Conservation (phyloP, 2,329 filamentous ascomycete genomes). For the Metarhizium robertsii region DNA sequence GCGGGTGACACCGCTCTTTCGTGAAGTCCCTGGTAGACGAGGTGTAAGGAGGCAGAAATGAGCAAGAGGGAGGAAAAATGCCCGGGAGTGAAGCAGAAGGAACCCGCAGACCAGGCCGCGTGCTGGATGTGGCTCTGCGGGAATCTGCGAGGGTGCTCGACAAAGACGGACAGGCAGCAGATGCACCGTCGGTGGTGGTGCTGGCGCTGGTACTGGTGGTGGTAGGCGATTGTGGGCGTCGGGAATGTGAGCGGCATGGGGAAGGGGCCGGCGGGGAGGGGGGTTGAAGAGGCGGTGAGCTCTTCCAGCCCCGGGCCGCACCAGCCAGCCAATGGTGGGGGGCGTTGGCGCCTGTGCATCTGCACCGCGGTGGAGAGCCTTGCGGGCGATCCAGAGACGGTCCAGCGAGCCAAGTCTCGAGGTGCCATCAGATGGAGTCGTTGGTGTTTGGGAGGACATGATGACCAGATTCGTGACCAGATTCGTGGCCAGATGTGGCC, state of each 20-base stretch:
- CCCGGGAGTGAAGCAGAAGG: conserved; percentile 1
- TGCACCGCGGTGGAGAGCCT: conserved; percentile 16
- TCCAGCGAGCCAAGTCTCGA: background rate
- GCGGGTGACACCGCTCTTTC: conserved; percentile 37
- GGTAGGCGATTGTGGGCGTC: background rate
- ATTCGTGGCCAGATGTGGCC: conserved; percentile 3
- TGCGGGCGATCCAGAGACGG: conserved; percentile 14
- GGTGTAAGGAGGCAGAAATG: conserved; percentile 13
- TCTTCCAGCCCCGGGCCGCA: conserved; percentile 22
- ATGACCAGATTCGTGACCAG: background rate
- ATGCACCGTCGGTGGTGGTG: background rate
- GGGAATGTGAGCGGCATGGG: conserved; percentile 7
- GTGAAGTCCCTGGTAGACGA: conserved; percentile 22
- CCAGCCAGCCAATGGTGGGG: conserved; percentile 24
- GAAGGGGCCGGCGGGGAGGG: conserved; percentile 11
- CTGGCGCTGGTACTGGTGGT: too few relatives aligned
- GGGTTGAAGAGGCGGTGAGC: conserved; percentile 29
- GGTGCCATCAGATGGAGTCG: background rate
- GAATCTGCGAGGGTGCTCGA: background rate
- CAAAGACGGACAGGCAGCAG: conserved; percentile 3
- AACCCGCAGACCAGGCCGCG: conserved; percentile 3
- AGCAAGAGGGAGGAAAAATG: background rate
- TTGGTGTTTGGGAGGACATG: background rate
- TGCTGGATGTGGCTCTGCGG: conserved; percentile 5
- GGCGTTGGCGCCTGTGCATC: conserved; percentile 20